Evolutionary conservation across 148 eudicot genomes (phyloP).

Genomic region (Vaccinium darrowii): DNA sequence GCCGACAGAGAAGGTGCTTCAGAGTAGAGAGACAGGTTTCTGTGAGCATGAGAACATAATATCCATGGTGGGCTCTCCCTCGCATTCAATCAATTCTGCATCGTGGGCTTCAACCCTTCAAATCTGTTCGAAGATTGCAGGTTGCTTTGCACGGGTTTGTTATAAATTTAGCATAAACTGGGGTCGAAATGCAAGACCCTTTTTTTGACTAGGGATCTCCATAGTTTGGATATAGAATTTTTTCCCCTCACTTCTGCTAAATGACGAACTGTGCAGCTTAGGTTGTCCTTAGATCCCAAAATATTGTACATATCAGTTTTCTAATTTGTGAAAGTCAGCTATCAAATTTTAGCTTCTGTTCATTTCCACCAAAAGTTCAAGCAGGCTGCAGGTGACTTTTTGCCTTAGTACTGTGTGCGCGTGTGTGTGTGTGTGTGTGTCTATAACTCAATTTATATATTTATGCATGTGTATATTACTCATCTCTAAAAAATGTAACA

Average conservation of each 20-base stretch:
- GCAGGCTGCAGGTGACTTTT: no score
- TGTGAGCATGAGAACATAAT: neutral
- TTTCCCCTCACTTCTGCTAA: neutral
- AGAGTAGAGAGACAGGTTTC: neutral
- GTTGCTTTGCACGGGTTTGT: conserved; percentile 27
- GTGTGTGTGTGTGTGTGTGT: no score
- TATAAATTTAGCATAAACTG: conserved; percentile 41
- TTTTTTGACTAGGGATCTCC: neutral
- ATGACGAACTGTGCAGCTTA: neutral
- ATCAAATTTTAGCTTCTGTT: no score
- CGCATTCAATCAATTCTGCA: neutral
- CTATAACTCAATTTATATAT: no score
- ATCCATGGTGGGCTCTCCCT: no score
- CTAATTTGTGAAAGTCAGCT: no score
- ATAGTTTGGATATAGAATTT: neutral
- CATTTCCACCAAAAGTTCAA: no score
- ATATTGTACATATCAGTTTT: no score
- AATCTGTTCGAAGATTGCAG: conserved; percentile 18
- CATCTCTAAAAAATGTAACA: no score
- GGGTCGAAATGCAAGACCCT: neutral
- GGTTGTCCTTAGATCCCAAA: neutral
- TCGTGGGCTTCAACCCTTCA: conserved; percentile 1
- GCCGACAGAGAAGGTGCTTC: neutral
- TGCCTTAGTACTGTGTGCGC: no score
- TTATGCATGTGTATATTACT: no score